Evolutionary conservation across 768 basidiomycete species (phyloP).

Genomic region (Trametes cubensis): DNA sequence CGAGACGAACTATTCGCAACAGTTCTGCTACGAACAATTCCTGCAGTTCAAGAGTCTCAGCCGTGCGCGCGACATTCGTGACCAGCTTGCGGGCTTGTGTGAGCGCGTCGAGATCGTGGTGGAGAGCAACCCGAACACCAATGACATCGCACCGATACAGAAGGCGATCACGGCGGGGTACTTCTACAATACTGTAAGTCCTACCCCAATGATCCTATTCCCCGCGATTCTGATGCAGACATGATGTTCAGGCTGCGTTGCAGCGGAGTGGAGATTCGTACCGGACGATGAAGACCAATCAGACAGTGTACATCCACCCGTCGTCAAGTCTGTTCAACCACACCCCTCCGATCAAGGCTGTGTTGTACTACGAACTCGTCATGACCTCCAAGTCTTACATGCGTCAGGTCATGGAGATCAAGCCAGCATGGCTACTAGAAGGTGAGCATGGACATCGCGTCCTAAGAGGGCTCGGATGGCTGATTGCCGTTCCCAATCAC

Average conservation of each 20-base stretch:
- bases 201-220: background rate
- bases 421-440: constrained; percentile 92
- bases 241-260: constrained; percentile 66
- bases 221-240: constrained; percentile 1
- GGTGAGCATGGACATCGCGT: constrained; percentile 48
- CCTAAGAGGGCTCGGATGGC: background rate
- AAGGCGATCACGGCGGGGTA: constrained; percentile 95
- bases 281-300: constrained; percentile 92
- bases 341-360: constrained; percentile 88
- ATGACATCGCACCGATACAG: constrained; percentile 90
- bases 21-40: constrained; percentile 96
- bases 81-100: constrained; percentile 92
- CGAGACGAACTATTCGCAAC: constrained; percentile 95
- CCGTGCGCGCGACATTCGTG: constrained; percentile 93
- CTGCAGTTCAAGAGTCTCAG: constrained; percentile 93
- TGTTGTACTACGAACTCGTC: constrained; percentile 96
- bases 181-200: constrained; percentile 87
- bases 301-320: constrained; percentile 96
- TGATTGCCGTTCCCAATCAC: background rate
- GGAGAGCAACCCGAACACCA: constrained; percentile 84
- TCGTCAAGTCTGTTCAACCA: constrained; percentile 94
- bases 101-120: constrained; percentile 96
- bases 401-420: constrained; percentile 98
- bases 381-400: constrained; percentile 98
- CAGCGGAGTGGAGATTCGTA: constrained; percentile 98